Conservation (phyloP, 2,329 filamentous ascomycete genomes). For the Talaromyces sp. region DNA sequence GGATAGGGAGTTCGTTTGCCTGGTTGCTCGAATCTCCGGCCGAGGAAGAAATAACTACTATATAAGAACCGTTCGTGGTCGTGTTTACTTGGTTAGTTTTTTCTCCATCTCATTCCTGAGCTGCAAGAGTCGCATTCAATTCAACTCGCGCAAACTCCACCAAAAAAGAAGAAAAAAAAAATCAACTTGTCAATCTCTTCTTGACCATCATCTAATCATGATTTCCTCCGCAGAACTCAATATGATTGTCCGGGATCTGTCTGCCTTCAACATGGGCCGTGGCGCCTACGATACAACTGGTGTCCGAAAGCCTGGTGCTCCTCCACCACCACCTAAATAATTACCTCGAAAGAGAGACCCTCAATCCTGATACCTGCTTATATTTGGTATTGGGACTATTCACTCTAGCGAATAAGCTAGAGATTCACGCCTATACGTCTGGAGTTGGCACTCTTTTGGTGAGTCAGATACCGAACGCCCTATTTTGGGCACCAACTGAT, state of each 20-base stretch:
- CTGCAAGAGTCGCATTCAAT: not conserved
- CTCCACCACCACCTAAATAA: slow-evolving; percentile 48
- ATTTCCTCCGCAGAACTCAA: slow-evolving; percentile 34
- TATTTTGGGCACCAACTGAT: slow-evolving; percentile 25
- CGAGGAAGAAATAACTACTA: slow-evolving; percentile 14
- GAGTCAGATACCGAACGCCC: slow-evolving; percentile 19
- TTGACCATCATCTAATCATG: slow-evolving; percentile 33
- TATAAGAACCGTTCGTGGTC: slow-evolving; percentile 28
- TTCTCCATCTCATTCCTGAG: slow-evolving; percentile 20
- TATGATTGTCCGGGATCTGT: slow-evolving; percentile 47
- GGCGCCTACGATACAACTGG: slow-evolving; percentile 57
- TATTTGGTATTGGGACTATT: slow-evolving; percentile 17
- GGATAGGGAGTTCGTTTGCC: slow-evolving; percentile 28
- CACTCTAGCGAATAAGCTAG: slow-evolving; percentile 26
- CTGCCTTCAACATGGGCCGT: slow-evolving; percentile 53
- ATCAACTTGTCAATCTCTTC: slow-evolving; percentile 4
- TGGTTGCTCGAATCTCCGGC: slow-evolving; percentile 13
- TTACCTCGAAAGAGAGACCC: slow-evolving; percentile 20
- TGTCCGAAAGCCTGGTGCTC: slow-evolving; percentile 51
- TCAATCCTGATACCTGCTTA: slow-evolving; percentile 21
- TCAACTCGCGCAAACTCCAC: slow-evolving; percentile 4
- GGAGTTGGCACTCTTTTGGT: slow-evolving; percentile 31
- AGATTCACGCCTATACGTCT: slow-evolving; percentile 32
- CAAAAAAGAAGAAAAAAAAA: too few species aligned
- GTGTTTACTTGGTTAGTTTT: slow-evolving; percentile 26